A percentile compares a stretch with the other conserved stretches of the same genome.
phyloP scores from a whole-genome alignment of 2,329 filamentous ascomycete genomes.

The Zarea fungicola region DNA sequence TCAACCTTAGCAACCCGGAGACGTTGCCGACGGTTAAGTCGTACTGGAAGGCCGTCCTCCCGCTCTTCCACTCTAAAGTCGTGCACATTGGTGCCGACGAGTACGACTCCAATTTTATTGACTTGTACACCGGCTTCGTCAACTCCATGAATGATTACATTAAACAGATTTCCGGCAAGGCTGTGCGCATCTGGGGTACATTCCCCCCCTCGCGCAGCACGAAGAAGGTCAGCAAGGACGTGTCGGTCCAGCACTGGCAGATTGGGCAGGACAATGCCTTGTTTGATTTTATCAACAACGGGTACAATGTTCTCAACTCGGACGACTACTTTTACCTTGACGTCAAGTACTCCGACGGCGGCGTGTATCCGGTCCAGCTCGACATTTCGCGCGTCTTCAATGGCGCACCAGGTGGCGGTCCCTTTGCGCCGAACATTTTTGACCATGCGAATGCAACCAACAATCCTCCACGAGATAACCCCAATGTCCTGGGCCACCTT shows the following conservation, averaged over 20 bases:
- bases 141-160: slow-evolving; percentile 42
- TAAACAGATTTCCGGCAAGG: slow-evolving; percentile 37
- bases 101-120: slow-evolving; percentile 40
- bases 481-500: slow-evolving; percentile 17
- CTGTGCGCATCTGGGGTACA: slow-evolving; percentile 49
- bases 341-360: slow-evolving; percentile 31
- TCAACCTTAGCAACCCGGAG: slow-evolving; percentile 40
- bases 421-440: slow-evolving; percentile 21
- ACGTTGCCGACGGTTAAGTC: slow-evolving; percentile 44
- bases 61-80: slow-evolving; percentile 50
- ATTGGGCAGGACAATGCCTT: slow-evolving; percentile 17
- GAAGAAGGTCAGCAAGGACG: slow-evolving; percentile 14
- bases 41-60: slow-evolving; percentile 48
- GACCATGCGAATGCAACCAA: slow-evolving; percentile 15
- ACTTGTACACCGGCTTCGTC: slow-evolving; percentile 44
- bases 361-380: slow-evolving; percentile 38
- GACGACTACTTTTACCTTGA: slow-evolving; percentile 20
- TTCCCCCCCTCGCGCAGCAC: slow-evolving; percentile 15
- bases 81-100: slow-evolving; percentile 53
- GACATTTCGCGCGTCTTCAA: slow-evolving; percentile 36
- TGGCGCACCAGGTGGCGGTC: slow-evolving; percentile 10
- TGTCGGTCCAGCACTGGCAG: slow-evolving; percentile 33
- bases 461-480: slow-evolving; percentile 16
- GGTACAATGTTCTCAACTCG: slow-evolving; percentile 22
- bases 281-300: slow-evolving; percentile 18